These are phyloP conservation scores for Apiospora kogelbergensis DNA, from an alignment of 2,329 filamentous ascomycete genomes.

Conservation along the genomic window DNA sequence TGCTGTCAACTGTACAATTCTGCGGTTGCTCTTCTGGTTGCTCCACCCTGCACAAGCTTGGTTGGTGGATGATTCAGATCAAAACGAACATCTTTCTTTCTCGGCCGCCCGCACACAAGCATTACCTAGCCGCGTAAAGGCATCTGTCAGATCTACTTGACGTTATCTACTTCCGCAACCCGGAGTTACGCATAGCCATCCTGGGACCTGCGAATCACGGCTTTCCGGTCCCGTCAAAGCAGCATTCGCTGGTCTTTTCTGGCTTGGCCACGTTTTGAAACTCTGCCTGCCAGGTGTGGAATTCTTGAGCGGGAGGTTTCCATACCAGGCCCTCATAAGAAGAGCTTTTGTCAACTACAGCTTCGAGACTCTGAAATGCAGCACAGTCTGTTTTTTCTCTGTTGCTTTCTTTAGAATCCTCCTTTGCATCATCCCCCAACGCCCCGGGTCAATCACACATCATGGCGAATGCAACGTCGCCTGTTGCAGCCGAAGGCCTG, in stretches of 20 bases:
- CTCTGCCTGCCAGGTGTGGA: background rate
- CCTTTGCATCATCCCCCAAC: background rate
- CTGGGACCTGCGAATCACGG: background rate
- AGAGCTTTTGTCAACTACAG: background rate
- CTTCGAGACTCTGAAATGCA: background rate
- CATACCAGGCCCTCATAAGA: background rate
- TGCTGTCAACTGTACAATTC: background rate
- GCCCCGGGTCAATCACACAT: background rate
- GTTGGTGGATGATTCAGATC: background rate
- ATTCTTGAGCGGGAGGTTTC: background rate
- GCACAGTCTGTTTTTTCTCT: background rate
- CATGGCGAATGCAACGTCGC: conserved; percentile 18
- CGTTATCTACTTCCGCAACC: background rate
- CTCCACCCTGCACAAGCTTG: background rate
- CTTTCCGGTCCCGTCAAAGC: background rate
- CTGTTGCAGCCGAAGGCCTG: conserved; percentile 26
- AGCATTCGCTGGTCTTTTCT: background rate
- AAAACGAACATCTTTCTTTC: background rate
- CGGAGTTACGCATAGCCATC: background rate
- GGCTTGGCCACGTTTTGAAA: conserved; percentile 8
- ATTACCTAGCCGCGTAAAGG: background rate
- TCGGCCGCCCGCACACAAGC: background rate
- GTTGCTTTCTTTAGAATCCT: background rate
- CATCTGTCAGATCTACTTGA: too few relatives aligned
- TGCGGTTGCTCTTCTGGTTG: too few relatives aligned